Conservation (phyloP, 768 basidiomycete species). For the Brasilioporus rufonigricans region DNA sequence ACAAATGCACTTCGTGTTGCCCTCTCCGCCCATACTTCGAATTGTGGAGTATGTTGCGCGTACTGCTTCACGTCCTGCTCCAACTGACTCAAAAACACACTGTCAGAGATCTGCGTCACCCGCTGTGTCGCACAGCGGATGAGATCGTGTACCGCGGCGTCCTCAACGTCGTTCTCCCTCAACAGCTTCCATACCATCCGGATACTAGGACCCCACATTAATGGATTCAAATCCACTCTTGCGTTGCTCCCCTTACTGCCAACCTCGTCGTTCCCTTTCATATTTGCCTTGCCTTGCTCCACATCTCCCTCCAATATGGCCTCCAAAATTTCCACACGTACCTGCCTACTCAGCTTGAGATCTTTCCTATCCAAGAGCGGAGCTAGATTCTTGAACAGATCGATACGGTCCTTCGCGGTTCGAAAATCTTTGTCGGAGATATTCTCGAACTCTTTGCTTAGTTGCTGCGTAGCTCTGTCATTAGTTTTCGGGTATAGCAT, state of each 20-base stretch:
- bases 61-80: background rate
- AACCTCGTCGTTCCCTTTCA: background rate
- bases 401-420: conserved; percentile 14
- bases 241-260: background rate
- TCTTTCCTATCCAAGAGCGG: background rate
- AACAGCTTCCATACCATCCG: background rate
- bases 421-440: conserved; percentile 15
- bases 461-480: background rate
- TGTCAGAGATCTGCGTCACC: conserved; percentile 7
- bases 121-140: background rate
- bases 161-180: background rate
- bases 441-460: background rate
- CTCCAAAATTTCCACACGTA: background rate
- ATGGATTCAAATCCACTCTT: too few species aligned
- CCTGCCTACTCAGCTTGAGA: background rate
- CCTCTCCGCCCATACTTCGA: background rate
- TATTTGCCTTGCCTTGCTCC: conserved; percentile 3
- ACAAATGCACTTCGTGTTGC: background rate
- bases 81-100: conserved; percentile 14
- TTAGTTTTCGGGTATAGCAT: conserved; percentile 13
- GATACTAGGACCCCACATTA: background rate
- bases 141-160: background rate
- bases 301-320: conserved; percentile 3
- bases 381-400: conserved; percentile 4
- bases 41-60: background rate